phyloP scores from a whole-genome alignment of 768 basidiomycete genomes.

The Chalciporus sphaerocephalus region DNA sequence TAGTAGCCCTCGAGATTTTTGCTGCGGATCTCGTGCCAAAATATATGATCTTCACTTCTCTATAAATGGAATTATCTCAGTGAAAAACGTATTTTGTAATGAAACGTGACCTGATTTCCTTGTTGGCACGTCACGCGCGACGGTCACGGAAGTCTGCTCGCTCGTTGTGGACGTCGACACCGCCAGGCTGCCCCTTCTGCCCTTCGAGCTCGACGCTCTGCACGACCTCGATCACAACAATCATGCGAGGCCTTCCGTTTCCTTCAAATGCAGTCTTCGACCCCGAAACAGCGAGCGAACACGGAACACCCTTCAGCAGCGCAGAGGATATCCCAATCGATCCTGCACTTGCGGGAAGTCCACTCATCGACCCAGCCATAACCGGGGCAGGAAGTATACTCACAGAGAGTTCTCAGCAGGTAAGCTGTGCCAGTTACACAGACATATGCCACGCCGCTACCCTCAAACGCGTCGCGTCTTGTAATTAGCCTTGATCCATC shows the following conservation, averaged over 20 bases:
- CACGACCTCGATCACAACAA: slow-evolving; percentile 7
- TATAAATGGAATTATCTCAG: slow-evolving; percentile 9
- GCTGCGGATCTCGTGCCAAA: slow-evolving; percentile 4
- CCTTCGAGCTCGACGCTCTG: slow-evolving; percentile 14
- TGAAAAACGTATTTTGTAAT: slow-evolving; percentile 11
- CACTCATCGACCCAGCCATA: slow-evolving; percentile 52
- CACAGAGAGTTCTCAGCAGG: slow-evolving; percentile 27
- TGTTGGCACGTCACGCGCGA: slow-evolving; percentile 28
- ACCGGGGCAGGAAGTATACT: slow-evolving; percentile 27
- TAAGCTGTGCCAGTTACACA: slow-evolving; percentile 32
- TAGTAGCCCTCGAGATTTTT: slow-evolving; percentile 2
- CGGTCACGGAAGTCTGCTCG: slow-evolving; percentile 27
- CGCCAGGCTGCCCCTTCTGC: slow-evolving; percentile 16
- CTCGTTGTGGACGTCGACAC: slow-evolving; percentile 38
- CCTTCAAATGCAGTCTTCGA: slow-evolving; percentile 38
- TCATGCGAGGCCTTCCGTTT: slow-evolving; percentile 63
- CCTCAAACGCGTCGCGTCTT: slow-evolving; percentile 70
- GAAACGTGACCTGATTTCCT: slow-evolving; percentile 29
- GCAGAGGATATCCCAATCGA: slow-evolving; percentile 75
- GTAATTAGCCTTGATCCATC: slow-evolving; percentile 31
- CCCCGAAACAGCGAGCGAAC: slow-evolving; percentile 56
- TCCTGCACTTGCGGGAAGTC: slow-evolving; percentile 55
- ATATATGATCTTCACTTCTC: not conserved
- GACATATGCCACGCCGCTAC: slow-evolving; percentile 14
- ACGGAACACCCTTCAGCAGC: slow-evolving; percentile 54